Evolutionary conservation across 441 rosid genomes (phyloP), one percentile per base, ranked within the genome.

Genomic region (Gossypium trilobum): DNA sequence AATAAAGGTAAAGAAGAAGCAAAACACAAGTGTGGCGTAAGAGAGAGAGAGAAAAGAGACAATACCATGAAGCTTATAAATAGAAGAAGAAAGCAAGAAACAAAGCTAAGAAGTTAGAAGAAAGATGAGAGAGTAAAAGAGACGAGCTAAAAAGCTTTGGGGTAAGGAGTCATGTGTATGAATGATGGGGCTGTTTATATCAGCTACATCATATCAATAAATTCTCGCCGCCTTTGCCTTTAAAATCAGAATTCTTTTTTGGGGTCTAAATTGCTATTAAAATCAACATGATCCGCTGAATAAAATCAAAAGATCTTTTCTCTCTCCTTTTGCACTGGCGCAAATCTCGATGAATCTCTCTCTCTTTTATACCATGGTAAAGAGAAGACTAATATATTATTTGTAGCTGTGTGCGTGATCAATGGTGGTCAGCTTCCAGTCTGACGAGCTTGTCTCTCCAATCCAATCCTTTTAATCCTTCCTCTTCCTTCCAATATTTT

Each of bases 161-260:
- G 1, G 4, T 10, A 20, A 70, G 1, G 52, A 39, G 75, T 48
- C 75, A 72, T 60, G 75, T 60, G 59, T 0, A 48, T 72, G 46
- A 60, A 72, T 60, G 68, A 3, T 17, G 78, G 8, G 33, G 78
- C 11, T 20, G 46, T 23, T 8, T 9, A 20, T 44, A 56, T 52
- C 39, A 54, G 9, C 56, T 25, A 60, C 74, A 67, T 72, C 78
- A 74, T 70, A 71, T 75, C 82, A 79, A 78, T 84, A 83, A 85
- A 86, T 75, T 79, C 85, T 83, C 84, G 95, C 97, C 97, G 97
- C 88, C 97, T 83, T 85, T 83, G 88, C 87, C 80, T 82, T 83
- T 81, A 51, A 16, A 86, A 82, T 88, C 87, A 72, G 48, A 61
- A 10, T 56, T 22, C 25, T 19, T 11, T 56, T 56, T 56, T 22